Conservation (phyloP, 2,329 filamentous ascomycete genomes). For the Lasiodiplodia sp. region DNA sequence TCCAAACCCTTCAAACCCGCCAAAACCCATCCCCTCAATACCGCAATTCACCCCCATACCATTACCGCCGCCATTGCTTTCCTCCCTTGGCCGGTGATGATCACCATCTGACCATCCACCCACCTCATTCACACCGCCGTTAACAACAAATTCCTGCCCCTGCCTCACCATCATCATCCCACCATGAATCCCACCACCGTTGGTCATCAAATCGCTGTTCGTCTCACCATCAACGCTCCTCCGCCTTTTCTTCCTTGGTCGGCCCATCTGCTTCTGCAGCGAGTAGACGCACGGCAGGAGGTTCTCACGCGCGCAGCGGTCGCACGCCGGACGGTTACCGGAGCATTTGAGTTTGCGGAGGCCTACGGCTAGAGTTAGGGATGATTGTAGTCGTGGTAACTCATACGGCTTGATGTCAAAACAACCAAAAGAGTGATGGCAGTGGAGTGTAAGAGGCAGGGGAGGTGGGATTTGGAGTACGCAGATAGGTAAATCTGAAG, state of each 20-base stretch:
- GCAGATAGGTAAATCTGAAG: too few species aligned
- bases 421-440: too few species aligned
- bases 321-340: constrained; percentile 51
- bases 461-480: too few species aligned
- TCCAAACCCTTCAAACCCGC: constrained; percentile 16
- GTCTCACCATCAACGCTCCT: not conserved
- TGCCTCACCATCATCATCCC: not conserved
- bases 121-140: too few species aligned
- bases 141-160: not conserved
- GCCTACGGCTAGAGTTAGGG: constrained; percentile 39
- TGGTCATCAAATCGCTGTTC: not conserved
- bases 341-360: constrained; percentile 59
- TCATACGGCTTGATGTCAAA: not conserved
- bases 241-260: constrained; percentile 59
- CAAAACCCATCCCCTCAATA: constrained; percentile 1
- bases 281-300: constrained; percentile 55
- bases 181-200: not conserved
- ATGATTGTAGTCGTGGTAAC: not conserved
- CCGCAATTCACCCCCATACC: not conserved
- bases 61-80: not conserved
- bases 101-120: not conserved
- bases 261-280: constrained; percentile 58
- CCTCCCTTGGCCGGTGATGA: not conserved
- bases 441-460: too few species aligned
- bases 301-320: constrained; percentile 50